Evolutionary conservation across 345 rosid genomes (phyloP), one percentile per base, ranked within the genome.

Genomic region (Ricinus communis): DNA sequence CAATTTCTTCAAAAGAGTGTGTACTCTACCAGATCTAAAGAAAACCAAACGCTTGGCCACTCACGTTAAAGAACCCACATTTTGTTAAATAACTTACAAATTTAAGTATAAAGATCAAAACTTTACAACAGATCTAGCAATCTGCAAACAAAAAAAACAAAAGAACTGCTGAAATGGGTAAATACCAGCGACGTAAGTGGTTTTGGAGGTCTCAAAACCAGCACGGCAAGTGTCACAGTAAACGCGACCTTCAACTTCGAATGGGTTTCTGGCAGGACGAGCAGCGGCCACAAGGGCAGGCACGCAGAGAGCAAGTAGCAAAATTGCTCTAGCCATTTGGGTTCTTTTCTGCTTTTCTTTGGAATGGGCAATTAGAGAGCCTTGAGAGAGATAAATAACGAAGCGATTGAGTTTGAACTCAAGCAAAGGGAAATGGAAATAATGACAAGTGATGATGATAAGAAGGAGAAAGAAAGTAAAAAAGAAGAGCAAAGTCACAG

Each of bases 141-240:
- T n/a, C n/a, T n/a, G n/a, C n/a, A n/a, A n/a, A n/a, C 66, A 55
- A 18, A 68, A 65, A 47, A 18, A 10, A 11, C 66, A 2, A 33
- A 0, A 8, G 31, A 31, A 18, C 1, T 14, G 3, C n/a, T n/a
- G 33, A 53, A 41, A 8, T 36, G 64, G 53, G 12, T 43, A 43
- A 4, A 45, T 83, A 94, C 98, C 97, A 22, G 88, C 77, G 52
- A 91, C 82, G 78, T 74, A 83, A 56, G 83, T 80, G 74, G 91
- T 79, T 16, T 86, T 89, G 28, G 89, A n/a, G 66, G 96, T 92
- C 81, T 94, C 97, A 59, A 90, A 94, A 56, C 97, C 97, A 80
- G 86, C 90, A 6, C 75, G 88, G 84, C 99, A 94, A 31, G 85
- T 73, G 69, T 94, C 97, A 73, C 99, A 94, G 83, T 69, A 89